Base-by-base conservation (phyloP, 129 eudicot species). In the Ambrosia trifida region DNA sequence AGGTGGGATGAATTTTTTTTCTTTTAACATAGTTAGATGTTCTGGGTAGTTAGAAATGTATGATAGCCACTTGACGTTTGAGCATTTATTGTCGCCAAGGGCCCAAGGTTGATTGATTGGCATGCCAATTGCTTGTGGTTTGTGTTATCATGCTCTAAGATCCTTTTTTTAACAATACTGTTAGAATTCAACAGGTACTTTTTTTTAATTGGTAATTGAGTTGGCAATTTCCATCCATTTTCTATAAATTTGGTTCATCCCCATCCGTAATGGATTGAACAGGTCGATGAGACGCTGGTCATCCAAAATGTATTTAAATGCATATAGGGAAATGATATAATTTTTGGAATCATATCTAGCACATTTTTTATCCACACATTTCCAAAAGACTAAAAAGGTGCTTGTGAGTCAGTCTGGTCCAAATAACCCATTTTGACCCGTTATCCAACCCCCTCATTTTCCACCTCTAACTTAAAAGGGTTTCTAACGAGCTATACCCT, bases 61-160 rank as follows among this genome's bases (percentile, higher is more conserved):
- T 70, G 65, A 53, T 69, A 49, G 35, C 73, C 46, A 14, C 43
- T 70, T 65, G 70, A 65, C 49, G 33, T 70, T 70, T 56, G 43
- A 14, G 41, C 40, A 56, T 20, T 70, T 17, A 41, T 24, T 24
- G 16, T 44, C 9, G 28, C 4, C 20, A 24, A 50, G 4, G 56
- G 12, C 7, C 4, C 20, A 24, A 50, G 4, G 56, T 24, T 14
- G 4, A 20, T 1, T 14, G 51, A 46, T 11, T 10, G 13, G 31
- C 24, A 68, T 50, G 45, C 47, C 9, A 43, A 59, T 62, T 49
- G 77, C 46, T 47, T 20, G 18, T 35, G 10, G 70, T 62, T 73
- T 61, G 35, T 46, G 41, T 54, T 46, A 72, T 58, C 12, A 57
- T 13, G 12, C 33, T 13, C 12, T 54, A 36, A 18, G 62, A 35